These are phyloP conservation scores for Agaricus bisporus DNA, from an alignment of 768 basidiomycete species.

Conservation along the genomic window DNA sequence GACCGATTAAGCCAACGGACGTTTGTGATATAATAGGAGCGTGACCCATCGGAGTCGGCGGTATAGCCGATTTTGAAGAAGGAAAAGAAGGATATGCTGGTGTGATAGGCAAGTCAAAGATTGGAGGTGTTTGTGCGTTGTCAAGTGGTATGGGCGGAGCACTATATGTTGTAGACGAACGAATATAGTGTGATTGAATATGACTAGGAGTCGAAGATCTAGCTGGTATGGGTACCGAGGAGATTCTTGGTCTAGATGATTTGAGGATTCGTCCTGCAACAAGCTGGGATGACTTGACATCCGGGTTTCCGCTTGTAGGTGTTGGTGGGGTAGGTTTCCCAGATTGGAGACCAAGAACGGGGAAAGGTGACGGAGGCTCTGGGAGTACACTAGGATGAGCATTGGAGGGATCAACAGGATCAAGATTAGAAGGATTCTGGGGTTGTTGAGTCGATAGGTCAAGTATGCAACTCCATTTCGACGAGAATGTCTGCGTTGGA, in stretches of 20 bases:
- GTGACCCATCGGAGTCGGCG: conserved; percentile 51
- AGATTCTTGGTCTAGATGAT: not conserved
- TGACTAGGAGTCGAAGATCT: conserved; percentile 1
- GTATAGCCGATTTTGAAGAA: conserved; percentile 36
- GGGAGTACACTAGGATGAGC: conserved; percentile 46
- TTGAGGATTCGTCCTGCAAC: conserved; percentile 2
- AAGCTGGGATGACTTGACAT: not conserved
- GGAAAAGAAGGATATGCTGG: conserved; percentile 74
- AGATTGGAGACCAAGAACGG: conserved; percentile 27
- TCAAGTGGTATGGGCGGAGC: conserved; percentile 28
- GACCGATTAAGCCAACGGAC: conserved; percentile 37
- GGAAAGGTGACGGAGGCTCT: conserved; percentile 79
- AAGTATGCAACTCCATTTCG: conserved; percentile 86
- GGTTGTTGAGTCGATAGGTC: conserved; percentile 51
- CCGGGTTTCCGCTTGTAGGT: not conserved
- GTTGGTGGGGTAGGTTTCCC: conserved; percentile 4
- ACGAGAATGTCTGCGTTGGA: conserved; percentile 73
- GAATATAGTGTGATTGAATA: conserved; percentile 26
- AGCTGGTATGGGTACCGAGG: conserved; percentile 15
- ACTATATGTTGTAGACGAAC: conserved; percentile 51
- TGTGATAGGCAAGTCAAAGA: conserved; percentile 40
- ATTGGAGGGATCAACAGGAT: conserved; percentile 25
- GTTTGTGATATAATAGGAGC: conserved; percentile 47
- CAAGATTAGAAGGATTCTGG: conserved; percentile 23
- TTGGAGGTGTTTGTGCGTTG: conserved; percentile 8